phyloP scores from a whole-genome alignment of 306 rosid species.

The Rosa persica region DNA sequence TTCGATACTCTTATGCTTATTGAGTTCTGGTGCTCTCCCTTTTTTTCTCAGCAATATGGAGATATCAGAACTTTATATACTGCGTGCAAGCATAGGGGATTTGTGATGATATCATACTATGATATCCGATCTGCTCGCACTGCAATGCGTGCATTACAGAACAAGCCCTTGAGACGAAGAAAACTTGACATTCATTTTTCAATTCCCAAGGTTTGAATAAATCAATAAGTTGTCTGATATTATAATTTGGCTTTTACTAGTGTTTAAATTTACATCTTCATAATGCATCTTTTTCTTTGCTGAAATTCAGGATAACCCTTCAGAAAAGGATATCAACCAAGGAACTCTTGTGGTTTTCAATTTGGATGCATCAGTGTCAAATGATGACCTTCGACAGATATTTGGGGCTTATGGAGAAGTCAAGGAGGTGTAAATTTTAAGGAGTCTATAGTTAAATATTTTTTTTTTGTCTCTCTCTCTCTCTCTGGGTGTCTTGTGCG shows the following conservation, averaged over 20 bases:
- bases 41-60: conserved; percentile 69
- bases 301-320: conserved; percentile 78
- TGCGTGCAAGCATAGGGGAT: conserved; percentile 95
- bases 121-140: conserved; percentile 95
- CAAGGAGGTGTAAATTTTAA: conserved; percentile 62
- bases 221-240: conserved; percentile 21
- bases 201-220: conserved; percentile 77
- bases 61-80: conserved; percentile 92
- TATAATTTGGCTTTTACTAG: conserved; percentile 1
- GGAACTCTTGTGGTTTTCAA: conserved; percentile 98
- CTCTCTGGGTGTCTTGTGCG: conserved; percentile 9
- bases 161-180: conserved; percentile 86
- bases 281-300: conserved; percentile 28
- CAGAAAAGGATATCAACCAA: conserved; percentile 92
- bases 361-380: conserved; percentile 88
- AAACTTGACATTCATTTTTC: conserved; percentile 98
- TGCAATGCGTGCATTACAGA: conserved; percentile 90
- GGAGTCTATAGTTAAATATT: conserved; percentile 8
- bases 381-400: conserved; percentile 88
- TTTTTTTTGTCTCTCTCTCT: not conserved
- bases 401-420: conserved; percentile 95
- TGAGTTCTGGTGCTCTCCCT: conserved; percentile 12
- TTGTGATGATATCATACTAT: conserved; percentile 95
- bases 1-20: conserved; percentile 21
- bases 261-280: conserved; percentile 12